Base-by-base conservation (phyloP, 352 stramenopile genomes). In the Phytophthora capsici region DNA sequence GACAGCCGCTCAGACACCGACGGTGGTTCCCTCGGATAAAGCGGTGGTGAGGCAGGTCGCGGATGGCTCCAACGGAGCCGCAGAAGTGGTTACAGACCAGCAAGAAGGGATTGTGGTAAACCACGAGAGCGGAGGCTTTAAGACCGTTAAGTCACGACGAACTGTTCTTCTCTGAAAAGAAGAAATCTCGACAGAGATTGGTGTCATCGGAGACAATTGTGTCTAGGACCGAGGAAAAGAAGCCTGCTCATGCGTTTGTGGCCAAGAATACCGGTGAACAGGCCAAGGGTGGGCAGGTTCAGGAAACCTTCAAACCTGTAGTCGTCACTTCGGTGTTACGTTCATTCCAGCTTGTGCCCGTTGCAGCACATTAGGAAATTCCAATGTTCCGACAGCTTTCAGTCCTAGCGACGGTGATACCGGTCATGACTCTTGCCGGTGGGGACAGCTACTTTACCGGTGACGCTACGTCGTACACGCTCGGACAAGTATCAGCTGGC, bases 61-160 rank as follows among this genome's bases (percentile, higher is more conserved):
- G 12, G 55, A 55, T 6, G 61, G 30, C 10, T 52, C 51, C 22
- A 58, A 25, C 19, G 41, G n/a, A 57, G 44, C 36, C 32, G 53
- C 50, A 6, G 52, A 63, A 16, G 36, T 59, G 25, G 13, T 57
- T 5, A 38, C 47, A 12, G 45, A 36, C 1, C 41, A 61, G 26
- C 38, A 66, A 36, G 47, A 66, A 49, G 37, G 30, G 2, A 40
- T 58, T 14, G 23, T 64, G 13, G 38, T 56, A 16, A 49, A 16
- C 16, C 19, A n/a, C 3, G 37, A 67, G 41, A 37, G 60, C 12
- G 40, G 50, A 13, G 63, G 48, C 3, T 75, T 75, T 41, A 48
- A 73, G 60, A 75, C 72, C 4, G 60, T 66, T 60, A 73, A 73
- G 53, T 64, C 68, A 12, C 63, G 64, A 12, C 72, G 64, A 16